Evolutionary conservation across 306 rosid genomes (phyloP), one percentile per base, ranked within the genome.

Genomic region (Ormosia semicastrata): DNA sequence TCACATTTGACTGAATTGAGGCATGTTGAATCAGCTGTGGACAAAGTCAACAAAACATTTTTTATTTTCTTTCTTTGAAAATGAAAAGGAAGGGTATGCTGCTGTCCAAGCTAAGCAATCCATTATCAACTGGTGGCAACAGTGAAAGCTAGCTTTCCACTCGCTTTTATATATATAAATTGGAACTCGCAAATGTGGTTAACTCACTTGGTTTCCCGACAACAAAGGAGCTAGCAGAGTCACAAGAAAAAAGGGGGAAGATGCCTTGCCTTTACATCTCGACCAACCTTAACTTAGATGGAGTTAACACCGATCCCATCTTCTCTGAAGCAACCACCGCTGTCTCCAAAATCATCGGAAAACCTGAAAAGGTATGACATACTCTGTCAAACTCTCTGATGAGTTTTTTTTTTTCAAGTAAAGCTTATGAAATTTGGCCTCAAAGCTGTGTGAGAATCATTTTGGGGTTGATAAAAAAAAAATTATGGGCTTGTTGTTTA

Each of bases 181-280:
- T 60, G 10, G 24, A 52, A 39, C 46, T 72, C 15, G 32, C 9
- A 43, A 2, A 7, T 6, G 12, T 13, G 41, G 0, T 37, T 64
- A 13, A 34, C 46, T 63, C 44, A 13, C 14, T 7, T 64, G 33
- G 47, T 36, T 60, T 53, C 39, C 30, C 60, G 62, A 13, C 9
- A n/a, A 69, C n/a, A 69, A 60, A 68, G 13, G 30, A 15, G 2
- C n/a, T n/a, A n/a, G n/a, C 8, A 17, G 17, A 18, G n/a, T 43
- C 30, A 4, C 5, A 76, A 29, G 15, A 0, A 30, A 4, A 29
- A 3, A 13, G n/a, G 3, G 13, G 46, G 18, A 78, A 81, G 43
- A 81, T 94, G 98, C 98, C 98, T 81, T 92, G 97, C 82, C 92
- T 94, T 58, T 94, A 94, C 85, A 75, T 94, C 88, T 80, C 95